Evolutionary conservation across 2,329 filamentous ascomycete species (phyloP), one percentile per base, ranked within the genome.

Genomic region (Hymenoscyphus linearis): DNA sequence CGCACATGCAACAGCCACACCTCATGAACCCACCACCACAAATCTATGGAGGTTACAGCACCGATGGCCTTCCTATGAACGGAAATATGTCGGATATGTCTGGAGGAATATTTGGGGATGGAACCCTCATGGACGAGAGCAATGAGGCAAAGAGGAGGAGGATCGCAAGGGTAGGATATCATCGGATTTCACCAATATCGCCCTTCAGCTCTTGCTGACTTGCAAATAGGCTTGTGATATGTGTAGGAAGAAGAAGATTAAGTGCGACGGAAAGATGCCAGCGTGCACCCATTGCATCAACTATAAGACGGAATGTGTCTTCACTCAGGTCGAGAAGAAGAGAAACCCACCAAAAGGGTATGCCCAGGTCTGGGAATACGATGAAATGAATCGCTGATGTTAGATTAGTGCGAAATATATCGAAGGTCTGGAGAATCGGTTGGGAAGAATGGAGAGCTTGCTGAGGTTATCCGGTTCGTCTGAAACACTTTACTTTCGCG

Each of bases 241-340:
- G 92, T 98, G 93, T 74, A 84, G 93, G 70, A 96, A 96, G 78
- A 93, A 91, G 77, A 96, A 93, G 82, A 95, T 98, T 77, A 98
- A 98, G 78, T 98, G 93, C 76, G 95, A 98, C 73, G 93, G 95
- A 68, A 96, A 96, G 78, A 85, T 96, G 77, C 93, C 95, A 40
- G 87, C 92, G 63, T 99, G 95, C 76, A 93, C 91, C 7, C 95
- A 98, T 76, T 99, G 93, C 75, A 89, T 89, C 74, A 98, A 97
- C 75, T 97, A 97, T 80, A 97, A 97, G 81, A 97, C 93, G 4
- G 92, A 96, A 70, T 99, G 93, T 75, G 85, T 96, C 69, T 98
- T 98, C 73, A 98, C 95, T 0, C 92, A 96, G 74, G 93, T 98
- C 40, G 95, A 99, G 79, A 99, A 99, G 86, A 99, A 99, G 82